These are phyloP conservation scores for Nicotiana otophora DNA, from an alignment of 257 asterid species.

Conservation along the genomic window DNA sequence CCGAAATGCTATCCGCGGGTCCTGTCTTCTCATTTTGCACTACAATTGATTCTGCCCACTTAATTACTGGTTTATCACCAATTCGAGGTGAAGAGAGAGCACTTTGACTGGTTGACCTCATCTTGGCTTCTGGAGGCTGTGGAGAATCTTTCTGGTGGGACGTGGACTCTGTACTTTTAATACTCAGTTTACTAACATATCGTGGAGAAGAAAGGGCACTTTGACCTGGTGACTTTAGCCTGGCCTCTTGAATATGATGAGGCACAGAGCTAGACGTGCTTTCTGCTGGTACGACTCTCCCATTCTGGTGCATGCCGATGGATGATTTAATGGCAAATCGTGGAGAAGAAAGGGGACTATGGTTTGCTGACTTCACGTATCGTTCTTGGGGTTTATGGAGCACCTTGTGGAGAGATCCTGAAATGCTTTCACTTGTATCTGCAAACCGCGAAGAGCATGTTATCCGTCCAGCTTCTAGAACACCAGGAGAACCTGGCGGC, in stretches of 20 bases:
- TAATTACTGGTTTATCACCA: background rate
- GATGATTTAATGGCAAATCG: slow-evolving; percentile 18
- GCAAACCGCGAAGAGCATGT: slow-evolving; percentile 27
- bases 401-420: slow-evolving; percentile 26
- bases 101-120: background rate
- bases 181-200: slow-evolving; percentile 2
- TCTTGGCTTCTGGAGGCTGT: slow-evolving; percentile 25
- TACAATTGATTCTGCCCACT: slow-evolving; percentile 16
- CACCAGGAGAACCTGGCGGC: slow-evolving; percentile 76
- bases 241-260: slow-evolving; percentile 14
- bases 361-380: slow-evolving; percentile 26
- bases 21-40: slow-evolving; percentile 13
- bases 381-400: slow-evolving; percentile 27
- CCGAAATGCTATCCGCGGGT: background rate
- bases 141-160: slow-evolving; percentile 11
- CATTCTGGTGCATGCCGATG: slow-evolving; percentile 15
- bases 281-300: slow-evolving; percentile 17
- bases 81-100: slow-evolving; percentile 21
- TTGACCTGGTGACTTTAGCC: slow-evolving; percentile 14
- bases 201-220: slow-evolving; percentile 18
- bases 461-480: slow-evolving; percentile 48
- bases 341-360: slow-evolving; percentile 36
- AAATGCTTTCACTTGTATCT: slow-evolving; percentile 25
- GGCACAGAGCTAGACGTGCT: slow-evolving; percentile 17
- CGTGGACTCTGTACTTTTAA: slow-evolving; percentile 12